Conservation (phyloP, 768 basidiomycete genomes). For the Dioszegia aurantiaca region DNA sequence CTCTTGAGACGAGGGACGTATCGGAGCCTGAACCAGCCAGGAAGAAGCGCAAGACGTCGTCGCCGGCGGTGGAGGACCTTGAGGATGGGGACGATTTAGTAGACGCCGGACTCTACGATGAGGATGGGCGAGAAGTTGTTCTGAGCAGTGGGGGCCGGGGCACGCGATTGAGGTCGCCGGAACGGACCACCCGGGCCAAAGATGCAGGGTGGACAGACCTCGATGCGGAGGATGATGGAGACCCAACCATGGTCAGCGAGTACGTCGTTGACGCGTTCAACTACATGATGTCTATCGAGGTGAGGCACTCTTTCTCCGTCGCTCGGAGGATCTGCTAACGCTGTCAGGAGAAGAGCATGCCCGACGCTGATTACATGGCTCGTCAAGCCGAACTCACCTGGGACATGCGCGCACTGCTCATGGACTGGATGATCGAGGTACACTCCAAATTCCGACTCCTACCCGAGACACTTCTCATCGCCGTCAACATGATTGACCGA, state of each 20-base stretch:
- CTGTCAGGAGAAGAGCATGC: conserved; percentile 69
- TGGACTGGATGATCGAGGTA: conserved; percentile 91
- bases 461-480: conserved; percentile 87
- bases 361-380: conserved; percentile 80
- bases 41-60: conserved; percentile 39
- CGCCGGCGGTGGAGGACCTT: conserved; percentile 28
- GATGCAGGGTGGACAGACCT: conserved; percentile 77
- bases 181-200: conserved; percentile 53
- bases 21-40: conserved; percentile 30
- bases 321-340: too few relatives aligned
- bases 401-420: conserved; percentile 82
- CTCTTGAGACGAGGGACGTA: conserved; percentile 7
- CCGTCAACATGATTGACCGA: conserved; percentile 74
- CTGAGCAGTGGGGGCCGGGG: conserved; percentile 36
- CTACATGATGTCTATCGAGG: conserved; percentile 84
- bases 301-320: too few relatives aligned
- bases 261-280: conserved; percentile 91
- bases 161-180: conserved; percentile 19
- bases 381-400: conserved; percentile 76
- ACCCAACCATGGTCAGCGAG: conserved; percentile 95
- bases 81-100: conserved; percentile 67
- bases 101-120: conserved; percentile 62
- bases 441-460: conserved; percentile 80
- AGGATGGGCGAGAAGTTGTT: conserved; percentile 46
- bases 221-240: conserved; percentile 84